phyloP scores from a whole-genome alignment of 768 basidiomycete species.

The Leccinum incarnatum region DNA sequence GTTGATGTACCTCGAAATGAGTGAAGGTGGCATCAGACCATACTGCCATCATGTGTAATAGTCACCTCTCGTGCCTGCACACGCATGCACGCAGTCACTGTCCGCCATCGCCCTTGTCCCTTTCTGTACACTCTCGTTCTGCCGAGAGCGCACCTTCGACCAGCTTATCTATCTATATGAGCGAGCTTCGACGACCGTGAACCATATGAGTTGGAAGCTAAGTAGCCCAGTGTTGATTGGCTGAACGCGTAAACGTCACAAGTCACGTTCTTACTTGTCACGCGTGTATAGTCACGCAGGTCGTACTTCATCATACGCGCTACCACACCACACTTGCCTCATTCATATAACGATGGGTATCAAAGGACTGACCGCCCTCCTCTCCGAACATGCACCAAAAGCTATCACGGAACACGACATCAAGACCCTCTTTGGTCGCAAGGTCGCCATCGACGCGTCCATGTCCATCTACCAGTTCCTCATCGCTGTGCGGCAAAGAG shows the following conservation, averaged over 20 bases:
- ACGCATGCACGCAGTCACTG: too few relatives aligned
- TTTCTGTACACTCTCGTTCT: too few relatives aligned
- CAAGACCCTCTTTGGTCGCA: constrained; percentile 95
- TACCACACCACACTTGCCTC: neutral
- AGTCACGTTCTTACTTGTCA: constrained; percentile 10
- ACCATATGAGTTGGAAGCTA: too few relatives aligned
- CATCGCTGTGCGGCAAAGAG: constrained; percentile 94
- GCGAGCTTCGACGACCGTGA: neutral
- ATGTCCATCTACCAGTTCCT: constrained; percentile 98
- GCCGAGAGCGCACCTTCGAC: neutral
- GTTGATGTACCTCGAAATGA: neutral
- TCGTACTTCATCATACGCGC: neutral
- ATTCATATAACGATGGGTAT: constrained; percentile 66
- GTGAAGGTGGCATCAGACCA: too few relatives aligned
- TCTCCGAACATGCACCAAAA: constrained; percentile 87
- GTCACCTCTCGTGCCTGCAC: too few relatives aligned
- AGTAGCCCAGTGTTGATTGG: neutral
- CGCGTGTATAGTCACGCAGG: constrained; percentile 14
- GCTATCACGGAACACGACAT: constrained; percentile 90
- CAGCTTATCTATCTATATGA: neutral
- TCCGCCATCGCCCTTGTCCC: too few relatives aligned
- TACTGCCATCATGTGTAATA: too few relatives aligned
- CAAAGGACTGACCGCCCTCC: constrained; percentile 88
- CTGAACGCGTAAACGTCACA: constrained; percentile 16
- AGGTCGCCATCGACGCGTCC: constrained; percentile 98